Percentiles rank a stretch among this genome's conserved stretches.
Conservation (phyloP, 2,329 filamentous ascomycete genomes). For the Neofusicoccum sp. region DNA sequence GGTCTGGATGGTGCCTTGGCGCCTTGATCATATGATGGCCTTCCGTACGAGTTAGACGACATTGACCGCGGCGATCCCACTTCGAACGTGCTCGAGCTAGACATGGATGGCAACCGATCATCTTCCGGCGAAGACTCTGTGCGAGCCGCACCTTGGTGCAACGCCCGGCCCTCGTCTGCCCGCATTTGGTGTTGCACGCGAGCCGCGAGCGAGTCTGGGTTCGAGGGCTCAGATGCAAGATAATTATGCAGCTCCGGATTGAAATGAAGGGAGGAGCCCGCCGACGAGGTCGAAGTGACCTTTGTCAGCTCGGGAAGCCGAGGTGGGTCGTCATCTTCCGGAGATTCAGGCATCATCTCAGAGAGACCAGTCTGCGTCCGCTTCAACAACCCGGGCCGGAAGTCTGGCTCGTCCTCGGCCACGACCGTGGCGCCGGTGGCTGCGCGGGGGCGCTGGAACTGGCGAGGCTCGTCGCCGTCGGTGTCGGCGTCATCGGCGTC, state of each 20-base stretch:
- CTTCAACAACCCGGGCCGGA: constrained; percentile 48
- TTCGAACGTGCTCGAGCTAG: constrained; percentile 30
- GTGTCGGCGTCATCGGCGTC: background rate
- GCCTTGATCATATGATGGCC: constrained; percentile 15
- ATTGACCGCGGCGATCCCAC: constrained; percentile 25
- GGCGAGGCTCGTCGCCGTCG: background rate
- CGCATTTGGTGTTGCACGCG: constrained; percentile 51
- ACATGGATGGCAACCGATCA: constrained; percentile 30
- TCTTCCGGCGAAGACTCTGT: constrained; percentile 24
- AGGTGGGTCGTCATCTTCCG: constrained; percentile 47
- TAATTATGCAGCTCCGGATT: constrained; percentile 28
- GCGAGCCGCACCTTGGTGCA: constrained; percentile 44
- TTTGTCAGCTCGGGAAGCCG: constrained; percentile 23
- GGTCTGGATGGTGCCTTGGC: constrained; percentile 4
- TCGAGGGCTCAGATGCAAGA: constrained; percentile 31
- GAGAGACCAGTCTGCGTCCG: constrained; percentile 58
- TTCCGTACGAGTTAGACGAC: constrained; percentile 17
- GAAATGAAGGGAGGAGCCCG: constrained; percentile 29
- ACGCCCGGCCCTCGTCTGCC: constrained; percentile 50
- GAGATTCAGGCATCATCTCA: constrained; percentile 23
- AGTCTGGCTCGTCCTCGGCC: constrained; percentile 29
- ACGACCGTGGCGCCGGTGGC: constrained; percentile 26
- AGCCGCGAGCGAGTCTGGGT: constrained; percentile 46
- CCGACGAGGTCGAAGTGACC: constrained; percentile 16
- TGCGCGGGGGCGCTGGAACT: constrained; percentile 26